phyloP scores from a whole-genome alignment of 1,139 yeast species.

The Blastobotrys indianensis region DNA sequence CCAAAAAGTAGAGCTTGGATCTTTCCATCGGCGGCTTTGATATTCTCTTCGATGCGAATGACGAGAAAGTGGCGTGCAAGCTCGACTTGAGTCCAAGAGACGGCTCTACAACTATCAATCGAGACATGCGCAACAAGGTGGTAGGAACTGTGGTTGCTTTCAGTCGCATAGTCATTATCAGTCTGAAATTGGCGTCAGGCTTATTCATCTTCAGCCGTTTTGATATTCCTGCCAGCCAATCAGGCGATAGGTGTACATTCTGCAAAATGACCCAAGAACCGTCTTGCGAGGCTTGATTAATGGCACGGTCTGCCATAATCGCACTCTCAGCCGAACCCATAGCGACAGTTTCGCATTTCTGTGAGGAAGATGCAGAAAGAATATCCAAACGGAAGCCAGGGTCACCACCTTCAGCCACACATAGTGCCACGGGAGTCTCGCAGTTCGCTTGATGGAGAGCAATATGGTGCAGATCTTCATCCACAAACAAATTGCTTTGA shows the following conservation, averaged over 20 bases:
- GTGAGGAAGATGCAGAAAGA: slow-evolving; percentile 34
- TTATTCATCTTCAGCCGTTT: slow-evolving; percentile 37
- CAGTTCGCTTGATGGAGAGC: slow-evolving; percentile 20
- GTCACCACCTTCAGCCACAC: slow-evolving; percentile 61
- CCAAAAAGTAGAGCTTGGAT: slow-evolving; percentile 45
- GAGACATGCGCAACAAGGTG: slow-evolving; percentile 47
- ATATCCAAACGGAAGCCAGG: slow-evolving; percentile 52
- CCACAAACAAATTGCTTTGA: slow-evolving; percentile 5
- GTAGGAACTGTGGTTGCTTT: slow-evolving; percentile 45
- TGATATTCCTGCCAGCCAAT: slow-evolving; percentile 56
- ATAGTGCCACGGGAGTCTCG: slow-evolving; percentile 45
- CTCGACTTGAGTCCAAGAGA: slow-evolving; percentile 54
- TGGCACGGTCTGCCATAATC: slow-evolving; percentile 48
- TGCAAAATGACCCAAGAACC: slow-evolving; percentile 73
- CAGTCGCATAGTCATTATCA: slow-evolving; percentile 58
- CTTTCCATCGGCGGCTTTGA: slow-evolving; percentile 40
- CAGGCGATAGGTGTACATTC: slow-evolving; percentile 66
- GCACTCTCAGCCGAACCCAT: slow-evolving; percentile 74
- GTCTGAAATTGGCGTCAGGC: slow-evolving; percentile 37
- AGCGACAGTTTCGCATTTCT: slow-evolving; percentile 45
- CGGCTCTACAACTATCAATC: slow-evolving; percentile 53
- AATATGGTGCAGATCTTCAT: slow-evolving; percentile 16
- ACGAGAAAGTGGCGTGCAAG: slow-evolving; percentile 36
- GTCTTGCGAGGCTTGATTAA: slow-evolving; percentile 41
- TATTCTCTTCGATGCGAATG: slow-evolving; percentile 24